Evolutionary conservation across 2,329 filamentous ascomycete genomes (phyloP).

Genomic region (Biscogniauxia marginata): DNA sequence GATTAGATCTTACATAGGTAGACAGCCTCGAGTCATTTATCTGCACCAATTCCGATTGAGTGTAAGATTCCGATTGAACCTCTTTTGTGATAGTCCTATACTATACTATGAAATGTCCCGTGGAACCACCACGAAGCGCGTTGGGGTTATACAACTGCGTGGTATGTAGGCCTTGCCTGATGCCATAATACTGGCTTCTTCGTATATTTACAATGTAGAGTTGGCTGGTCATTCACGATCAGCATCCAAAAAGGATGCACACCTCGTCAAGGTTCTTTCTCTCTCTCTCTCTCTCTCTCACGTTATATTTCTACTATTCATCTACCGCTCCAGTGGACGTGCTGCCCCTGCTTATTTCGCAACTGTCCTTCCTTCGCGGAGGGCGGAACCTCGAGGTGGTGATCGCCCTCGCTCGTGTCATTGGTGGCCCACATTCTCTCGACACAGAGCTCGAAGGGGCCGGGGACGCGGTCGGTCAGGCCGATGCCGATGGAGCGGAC

Average conservation of each 20-base stretch:
- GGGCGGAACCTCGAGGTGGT: constrained; percentile 14
- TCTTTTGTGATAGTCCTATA: background rate
- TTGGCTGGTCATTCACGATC: background rate
- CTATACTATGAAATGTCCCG: background rate
- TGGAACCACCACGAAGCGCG: background rate
- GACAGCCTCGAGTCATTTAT: too few species aligned
- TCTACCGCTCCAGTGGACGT: constrained; percentile 40
- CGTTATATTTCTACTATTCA: constrained; percentile 13
- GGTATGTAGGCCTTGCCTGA: background rate
- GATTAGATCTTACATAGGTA: too few species aligned
- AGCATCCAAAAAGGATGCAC: background rate
- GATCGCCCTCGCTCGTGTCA: constrained; percentile 41
- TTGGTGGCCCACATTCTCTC: constrained; percentile 92
- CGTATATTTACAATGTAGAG: background rate
- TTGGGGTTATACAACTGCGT: background rate
- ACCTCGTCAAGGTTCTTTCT: too few species aligned
- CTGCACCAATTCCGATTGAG: too few species aligned
- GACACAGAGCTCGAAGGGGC: constrained; percentile 83
- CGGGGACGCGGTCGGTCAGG: constrained; percentile 83
- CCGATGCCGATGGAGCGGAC: constrained; percentile 84
- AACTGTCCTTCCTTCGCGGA: constrained; percentile 35
- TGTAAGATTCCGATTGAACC: too few species aligned
- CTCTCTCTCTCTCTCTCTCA: constrained; percentile 1
- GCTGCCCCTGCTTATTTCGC: constrained; percentile 42
- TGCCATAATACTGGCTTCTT: background rate